A percentile compares a stretch with the other conserved stretches of the same genome.
Evolutionary conservation across 2,329 filamentous ascomycete genomes (phyloP).

Genomic region (Exophiala dermatitidis): DNA sequence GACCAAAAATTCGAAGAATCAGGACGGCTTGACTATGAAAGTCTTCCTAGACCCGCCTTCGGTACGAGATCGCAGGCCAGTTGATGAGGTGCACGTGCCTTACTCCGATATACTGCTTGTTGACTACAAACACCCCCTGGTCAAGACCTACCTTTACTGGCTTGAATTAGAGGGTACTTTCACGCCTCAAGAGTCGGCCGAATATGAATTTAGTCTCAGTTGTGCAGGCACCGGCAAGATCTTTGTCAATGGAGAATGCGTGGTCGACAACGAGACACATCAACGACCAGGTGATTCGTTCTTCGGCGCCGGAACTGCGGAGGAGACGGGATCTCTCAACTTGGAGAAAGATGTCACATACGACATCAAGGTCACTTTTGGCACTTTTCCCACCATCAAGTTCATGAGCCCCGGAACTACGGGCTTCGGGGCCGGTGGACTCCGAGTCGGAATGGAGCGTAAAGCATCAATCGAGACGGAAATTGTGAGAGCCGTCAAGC

Average conservation of each 20-base stretch:
- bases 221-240: conserved; percentile 61
- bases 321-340: conserved; percentile 53
- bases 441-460: conserved; percentile 56
- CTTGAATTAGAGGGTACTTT: conserved; percentile 56
- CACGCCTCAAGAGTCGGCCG: conserved; percentile 52
- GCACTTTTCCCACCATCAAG: conserved; percentile 52
- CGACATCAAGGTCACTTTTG: conserved; percentile 53
- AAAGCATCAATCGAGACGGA: conserved; percentile 52
- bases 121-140: conserved; percentile 46
- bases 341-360: conserved; percentile 56
- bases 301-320: conserved; percentile 57
- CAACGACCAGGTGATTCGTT: conserved; percentile 58
- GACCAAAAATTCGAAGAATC: conserved; percentile 47
- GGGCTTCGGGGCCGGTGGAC: conserved; percentile 50
- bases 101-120: conserved; percentile 46
- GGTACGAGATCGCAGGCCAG: conserved; percentile 40
- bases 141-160: conserved; percentile 50
- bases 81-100: conserved; percentile 45
- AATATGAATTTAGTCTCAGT: conserved; percentile 59
- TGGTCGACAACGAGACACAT: conserved; percentile 60
- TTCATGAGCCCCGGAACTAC: conserved; percentile 45
- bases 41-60: conserved; percentile 55
- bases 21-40: conserved; percentile 54
- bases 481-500: conserved; percentile 58
- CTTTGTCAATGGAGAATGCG: conserved; percentile 54